Conservation (phyloP, 495 filamentous ascomycete genomes). For the Lentithecium fluviatile region DNA sequence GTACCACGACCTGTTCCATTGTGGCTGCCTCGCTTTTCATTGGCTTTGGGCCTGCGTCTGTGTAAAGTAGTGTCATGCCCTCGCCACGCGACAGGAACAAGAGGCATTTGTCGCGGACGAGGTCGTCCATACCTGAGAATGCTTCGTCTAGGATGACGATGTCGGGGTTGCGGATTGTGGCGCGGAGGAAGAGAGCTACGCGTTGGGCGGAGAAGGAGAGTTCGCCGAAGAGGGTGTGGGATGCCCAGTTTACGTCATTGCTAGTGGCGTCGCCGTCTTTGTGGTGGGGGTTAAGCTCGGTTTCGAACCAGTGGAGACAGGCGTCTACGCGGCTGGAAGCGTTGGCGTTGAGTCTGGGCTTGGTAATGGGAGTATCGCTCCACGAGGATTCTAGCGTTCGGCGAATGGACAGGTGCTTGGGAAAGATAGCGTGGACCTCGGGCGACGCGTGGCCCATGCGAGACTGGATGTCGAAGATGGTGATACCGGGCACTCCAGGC, state of each 20-base stretch:
- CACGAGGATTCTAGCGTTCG: constrained; percentile 79
- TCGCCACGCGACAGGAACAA: constrained; percentile 59
- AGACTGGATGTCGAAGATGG: constrained; percentile 86
- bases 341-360: constrained; percentile 59
- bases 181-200: constrained; percentile 79
- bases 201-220: constrained; percentile 77
- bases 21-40: constrained; percentile 47
- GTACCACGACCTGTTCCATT: constrained; percentile 45
- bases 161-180: constrained; percentile 78
- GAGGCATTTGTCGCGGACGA: constrained; percentile 79
- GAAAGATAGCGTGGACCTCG: constrained; percentile 92
- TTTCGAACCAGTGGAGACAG: constrained; percentile 68
- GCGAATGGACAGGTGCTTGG: constrained; percentile 70
- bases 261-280: background rate
- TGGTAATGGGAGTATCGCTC: constrained; percentile 78
- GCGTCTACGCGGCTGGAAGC: constrained; percentile 60
- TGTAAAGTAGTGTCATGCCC: constrained; percentile 27
- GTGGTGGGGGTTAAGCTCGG: constrained; percentile 62
- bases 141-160: constrained; percentile 91
- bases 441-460: constrained; percentile 90
- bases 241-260: constrained; percentile 61
- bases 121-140: constrained; percentile 83
- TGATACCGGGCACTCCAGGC: constrained; percentile 69
- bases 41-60: constrained; percentile 30
- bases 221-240: constrained; percentile 66